These are phyloP conservation scores for Trichoderma virens DNA, from an alignment of 495 filamentous ascomycete genomes.

Conservation along the genomic window DNA sequence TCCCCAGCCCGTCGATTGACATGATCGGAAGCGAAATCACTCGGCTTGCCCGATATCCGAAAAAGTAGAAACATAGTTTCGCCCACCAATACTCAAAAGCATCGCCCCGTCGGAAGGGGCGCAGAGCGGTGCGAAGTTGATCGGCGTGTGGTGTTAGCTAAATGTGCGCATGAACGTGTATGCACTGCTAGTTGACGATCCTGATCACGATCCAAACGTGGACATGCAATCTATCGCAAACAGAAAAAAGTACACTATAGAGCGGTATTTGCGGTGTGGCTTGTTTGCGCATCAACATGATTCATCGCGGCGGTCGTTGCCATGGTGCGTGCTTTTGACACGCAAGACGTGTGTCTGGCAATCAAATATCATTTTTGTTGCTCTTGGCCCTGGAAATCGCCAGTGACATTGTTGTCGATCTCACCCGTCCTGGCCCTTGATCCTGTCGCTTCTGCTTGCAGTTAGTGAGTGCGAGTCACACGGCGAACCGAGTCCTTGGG, in stretches of 20 bases:
- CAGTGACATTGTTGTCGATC: background rate
- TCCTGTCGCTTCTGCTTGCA: background rate
- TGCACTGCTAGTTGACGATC: background rate
- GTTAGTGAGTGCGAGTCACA: background rate
- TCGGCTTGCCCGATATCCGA: background rate
- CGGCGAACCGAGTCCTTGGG: slow-evolving; percentile 7
- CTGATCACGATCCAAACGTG: slow-evolving; percentile 7
- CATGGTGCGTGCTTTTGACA: background rate
- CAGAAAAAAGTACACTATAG: background rate
- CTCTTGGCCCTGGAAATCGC: background rate
- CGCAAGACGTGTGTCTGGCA: background rate
- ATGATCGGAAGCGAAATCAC: background rate
- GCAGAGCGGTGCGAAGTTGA: background rate
- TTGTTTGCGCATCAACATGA: background rate
- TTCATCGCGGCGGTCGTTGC: background rate
- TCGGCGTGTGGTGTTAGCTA: background rate
- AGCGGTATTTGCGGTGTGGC: slow-evolving; percentile 3
- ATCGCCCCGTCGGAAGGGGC: background rate
- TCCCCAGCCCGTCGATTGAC: background rate
- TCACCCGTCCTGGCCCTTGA: background rate
- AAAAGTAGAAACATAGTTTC: background rate
- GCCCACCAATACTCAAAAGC: background rate
- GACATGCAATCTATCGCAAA: background rate
- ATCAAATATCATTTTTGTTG: background rate
- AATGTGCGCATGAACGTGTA: slow-evolving; percentile 2